phyloP scores from a whole-genome alignment of 192 early-diverging fungal genomes.

The Pilaira anomala region DNA sequence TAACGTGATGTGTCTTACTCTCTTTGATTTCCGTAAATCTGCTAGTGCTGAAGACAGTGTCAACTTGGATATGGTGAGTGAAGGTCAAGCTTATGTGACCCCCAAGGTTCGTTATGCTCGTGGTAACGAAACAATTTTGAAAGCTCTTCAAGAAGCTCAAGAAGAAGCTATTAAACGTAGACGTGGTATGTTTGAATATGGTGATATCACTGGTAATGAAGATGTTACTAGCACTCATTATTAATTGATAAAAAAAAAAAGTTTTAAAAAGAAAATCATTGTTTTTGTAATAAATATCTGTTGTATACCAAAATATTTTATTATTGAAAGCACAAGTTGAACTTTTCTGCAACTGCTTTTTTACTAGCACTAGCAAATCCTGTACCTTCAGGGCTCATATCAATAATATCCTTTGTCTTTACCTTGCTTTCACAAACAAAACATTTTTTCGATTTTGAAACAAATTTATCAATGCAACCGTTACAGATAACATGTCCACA shows the following conservation, averaged over 20 bases:
- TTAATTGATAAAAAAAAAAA: neutral
- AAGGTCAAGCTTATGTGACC: constrained; percentile 59
- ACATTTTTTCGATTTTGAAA: constrained; percentile 65
- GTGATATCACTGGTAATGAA: constrained; percentile 52
- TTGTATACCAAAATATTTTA: neutral
- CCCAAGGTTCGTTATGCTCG: constrained; percentile 47
- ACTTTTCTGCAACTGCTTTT: constrained; percentile 58
- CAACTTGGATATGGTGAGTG: constrained; percentile 63
- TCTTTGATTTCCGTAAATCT: constrained; percentile 63
- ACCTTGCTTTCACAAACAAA: constrained; percentile 64
- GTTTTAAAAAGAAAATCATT: neutral
- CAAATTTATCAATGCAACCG: constrained; percentile 62
- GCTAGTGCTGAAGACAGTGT: constrained; percentile 62
- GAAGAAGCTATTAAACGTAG: constrained; percentile 67
- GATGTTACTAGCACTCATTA: constrained; percentile 21
- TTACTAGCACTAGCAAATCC: constrained; percentile 64
- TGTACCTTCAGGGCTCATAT: constrained; percentile 70
- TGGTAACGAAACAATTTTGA: constrained; percentile 55
- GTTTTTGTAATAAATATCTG: too few relatives aligned
- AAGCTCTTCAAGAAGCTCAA: constrained; percentile 61
- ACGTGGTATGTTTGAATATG: constrained; percentile 58
- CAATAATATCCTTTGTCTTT: constrained; percentile 67
- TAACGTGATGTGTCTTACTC: constrained; percentile 56
- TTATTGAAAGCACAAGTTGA: constrained; percentile 69
- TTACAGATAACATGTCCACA: constrained; percentile 78